Evolutionary conservation across 768 basidiomycete genomes (phyloP).

Genomic region (Suillus lakei): DNA sequence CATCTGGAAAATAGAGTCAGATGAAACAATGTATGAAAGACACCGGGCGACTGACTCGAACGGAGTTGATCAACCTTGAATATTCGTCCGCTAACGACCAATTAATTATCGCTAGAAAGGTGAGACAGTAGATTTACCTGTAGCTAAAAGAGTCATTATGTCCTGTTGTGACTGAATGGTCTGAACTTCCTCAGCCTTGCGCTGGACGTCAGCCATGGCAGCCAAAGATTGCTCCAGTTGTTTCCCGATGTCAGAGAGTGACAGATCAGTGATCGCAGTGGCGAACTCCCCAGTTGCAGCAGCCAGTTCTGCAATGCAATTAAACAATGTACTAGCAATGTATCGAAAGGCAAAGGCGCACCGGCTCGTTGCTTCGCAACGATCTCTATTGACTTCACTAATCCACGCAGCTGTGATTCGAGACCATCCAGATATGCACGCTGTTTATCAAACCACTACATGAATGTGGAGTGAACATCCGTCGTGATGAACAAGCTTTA

Average conservation of each 20-base stretch:
- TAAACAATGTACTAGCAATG: neutral
- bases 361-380: slow-evolving; percentile 86
- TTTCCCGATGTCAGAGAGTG: slow-evolving; percentile 75
- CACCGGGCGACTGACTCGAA: slow-evolving; percentile 59
- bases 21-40: neutral
- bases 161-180: slow-evolving; percentile 82
- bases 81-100: slow-evolving; percentile 78
- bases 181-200: slow-evolving; percentile 74
- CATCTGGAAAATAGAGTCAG: slow-evolving; percentile 49
- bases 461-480: slow-evolving; percentile 7
- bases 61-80: slow-evolving; percentile 86
- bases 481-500: neutral
- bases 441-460: slow-evolving; percentile 92
- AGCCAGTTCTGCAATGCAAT: slow-evolving; percentile 59
- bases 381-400: slow-evolving; percentile 85
- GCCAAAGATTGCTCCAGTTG: slow-evolving; percentile 73
- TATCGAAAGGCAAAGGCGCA: slow-evolving; percentile 32
- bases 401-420: slow-evolving; percentile 84
- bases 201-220: slow-evolving; percentile 75
- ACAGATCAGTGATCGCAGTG: slow-evolving; percentile 68
- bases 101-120: slow-evolving; percentile 13
- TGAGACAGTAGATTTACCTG: slow-evolving; percentile 46
- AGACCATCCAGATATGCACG: slow-evolving; percentile 85
- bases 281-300: slow-evolving; percentile 79
- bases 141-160: slow-evolving; percentile 77